A percentile compares a stretch with the other conserved stretches of the same genome.
These are phyloP conservation scores for Solanum arcanum DNA, from an alignment of 257 asterid species.

Conservation along the genomic window DNA sequence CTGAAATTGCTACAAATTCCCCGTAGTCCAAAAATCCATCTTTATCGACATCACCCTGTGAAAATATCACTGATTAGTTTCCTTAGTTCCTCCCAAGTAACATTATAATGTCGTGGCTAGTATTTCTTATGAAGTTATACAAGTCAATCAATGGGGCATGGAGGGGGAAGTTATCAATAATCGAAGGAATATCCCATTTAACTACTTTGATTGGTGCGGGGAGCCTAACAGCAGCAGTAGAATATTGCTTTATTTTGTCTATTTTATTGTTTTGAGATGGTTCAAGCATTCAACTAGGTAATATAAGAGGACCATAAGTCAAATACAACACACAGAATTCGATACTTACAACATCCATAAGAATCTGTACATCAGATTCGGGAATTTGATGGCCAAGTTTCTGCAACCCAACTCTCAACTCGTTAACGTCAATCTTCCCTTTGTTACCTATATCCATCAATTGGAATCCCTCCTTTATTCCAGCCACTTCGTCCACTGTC, in stretches of 20 bases:
- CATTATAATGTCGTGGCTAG: neutral
- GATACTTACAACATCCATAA: conserved; percentile 30
- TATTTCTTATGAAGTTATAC: neutral
- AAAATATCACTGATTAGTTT: neutral
- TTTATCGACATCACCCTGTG: conserved; percentile 54
- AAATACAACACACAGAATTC: neutral
- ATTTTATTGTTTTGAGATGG: neutral
- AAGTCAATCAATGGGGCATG: neutral
- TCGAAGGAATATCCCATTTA: neutral
- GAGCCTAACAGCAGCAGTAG: neutral
- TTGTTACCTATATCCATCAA: conserved; percentile 27
- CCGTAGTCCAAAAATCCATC: conserved; percentile 51
- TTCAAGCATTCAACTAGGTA: neutral
- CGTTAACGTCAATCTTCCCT: conserved; percentile 33
- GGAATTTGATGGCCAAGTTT: conserved; percentile 34
- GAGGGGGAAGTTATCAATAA: neutral
- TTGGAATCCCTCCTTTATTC: conserved; percentile 32
- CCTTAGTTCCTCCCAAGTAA: neutral
- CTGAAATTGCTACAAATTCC: conserved; percentile 56
- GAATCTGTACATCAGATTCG: conserved; percentile 26
- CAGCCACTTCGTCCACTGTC: conserved; percentile 35
- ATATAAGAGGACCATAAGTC: neutral
- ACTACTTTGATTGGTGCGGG: neutral
- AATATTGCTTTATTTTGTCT: neutral
- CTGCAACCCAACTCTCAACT: conserved; percentile 26